phyloP scores from a whole-genome alignment of 805 yeast genomes.

The Monosporozyma siamensis region DNA sequence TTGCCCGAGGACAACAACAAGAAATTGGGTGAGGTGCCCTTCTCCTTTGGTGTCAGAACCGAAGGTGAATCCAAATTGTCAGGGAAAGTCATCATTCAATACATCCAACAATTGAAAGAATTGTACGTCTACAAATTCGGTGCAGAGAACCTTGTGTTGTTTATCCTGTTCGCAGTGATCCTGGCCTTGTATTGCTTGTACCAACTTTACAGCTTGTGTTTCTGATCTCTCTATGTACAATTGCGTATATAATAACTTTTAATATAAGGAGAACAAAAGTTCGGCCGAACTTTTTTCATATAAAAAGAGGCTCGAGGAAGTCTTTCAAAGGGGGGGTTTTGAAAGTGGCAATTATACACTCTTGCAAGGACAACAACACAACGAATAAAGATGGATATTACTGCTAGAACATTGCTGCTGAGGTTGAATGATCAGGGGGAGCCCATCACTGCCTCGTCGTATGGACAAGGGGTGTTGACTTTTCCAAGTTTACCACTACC shows the following conservation, averaged over 20 bases:
- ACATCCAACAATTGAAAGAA: constrained; percentile 38
- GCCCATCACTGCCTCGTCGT: constrained; percentile 25
- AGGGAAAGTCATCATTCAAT: constrained; percentile 41
- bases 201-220: constrained; percentile 17
- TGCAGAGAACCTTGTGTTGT: constrained; percentile 29
- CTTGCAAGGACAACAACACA: neutral
- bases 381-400: neutral
- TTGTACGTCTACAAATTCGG: constrained; percentile 40
- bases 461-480: constrained; percentile 33
- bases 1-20: constrained; percentile 28
- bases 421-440: constrained; percentile 31
- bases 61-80: constrained; percentile 45
- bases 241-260: neutral
- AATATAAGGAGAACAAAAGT: no score
- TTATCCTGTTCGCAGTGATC: constrained; percentile 26
- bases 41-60: constrained; percentile 44
- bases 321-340: no score
- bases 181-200: constrained; percentile 25
- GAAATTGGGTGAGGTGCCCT: constrained; percentile 39
- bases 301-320: no score
- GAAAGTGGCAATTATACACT: neutral
- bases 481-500: constrained; percentile 35
- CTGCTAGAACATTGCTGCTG: constrained; percentile 26
- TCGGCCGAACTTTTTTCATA: no score
- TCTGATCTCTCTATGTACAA: constrained; percentile 1